A percentile compares a stretch with the other conserved stretches of the same genome.
phyloP scores from a whole-genome alignment of 2,329 filamentous ascomycete genomes.

The Geosmithia morbida region DNA sequence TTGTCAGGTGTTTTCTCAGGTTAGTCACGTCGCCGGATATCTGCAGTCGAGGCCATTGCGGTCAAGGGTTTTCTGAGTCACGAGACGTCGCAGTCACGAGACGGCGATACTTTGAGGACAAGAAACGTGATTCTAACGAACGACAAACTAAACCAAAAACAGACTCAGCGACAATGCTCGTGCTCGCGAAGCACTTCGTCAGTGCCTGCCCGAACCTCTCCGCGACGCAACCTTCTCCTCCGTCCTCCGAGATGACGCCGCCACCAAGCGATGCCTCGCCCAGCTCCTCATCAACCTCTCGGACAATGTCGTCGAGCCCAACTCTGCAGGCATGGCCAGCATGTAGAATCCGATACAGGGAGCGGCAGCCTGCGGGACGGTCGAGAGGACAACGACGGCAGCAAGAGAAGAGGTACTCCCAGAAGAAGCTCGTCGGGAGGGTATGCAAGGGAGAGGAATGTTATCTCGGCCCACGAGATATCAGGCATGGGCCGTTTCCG shows the following conservation, averaged over 20 bases:
- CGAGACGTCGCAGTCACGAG: too few relatives aligned
- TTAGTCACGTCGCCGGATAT: too few relatives aligned
- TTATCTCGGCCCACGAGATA: not conserved
- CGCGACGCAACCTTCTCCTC: constrained; percentile 95
- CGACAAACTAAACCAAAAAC: not conserved
- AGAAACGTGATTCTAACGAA: not conserved
- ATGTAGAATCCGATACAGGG: constrained; percentile 9
- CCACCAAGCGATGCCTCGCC: constrained; percentile 93
- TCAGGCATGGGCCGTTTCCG: too few relatives aligned
- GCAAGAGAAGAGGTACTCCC: not conserved
- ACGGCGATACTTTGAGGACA: too few relatives aligned
- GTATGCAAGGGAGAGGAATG: not conserved
- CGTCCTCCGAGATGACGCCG: constrained; percentile 89
- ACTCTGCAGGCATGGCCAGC: constrained; percentile 16
- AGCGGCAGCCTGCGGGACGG: not conserved
- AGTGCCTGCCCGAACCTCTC: constrained; percentile 97
- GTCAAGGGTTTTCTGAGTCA: too few relatives aligned
- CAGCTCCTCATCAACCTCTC: constrained; percentile 94
- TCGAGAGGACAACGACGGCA: too few relatives aligned
- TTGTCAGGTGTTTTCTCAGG: constrained; percentile 93
- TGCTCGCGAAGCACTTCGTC: constrained; percentile 83
- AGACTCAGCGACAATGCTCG: constrained; percentile 93
- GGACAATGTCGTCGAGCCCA: constrained; percentile 57
- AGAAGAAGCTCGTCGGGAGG: not conserved
- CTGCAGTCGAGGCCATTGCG: too few relatives aligned